Percentiles rank a stretch among this genome's conserved stretches.
phyloP scores from a whole-genome alignment of 805 yeast genomes.

The Saccharomycopsis sp. region DNA sequence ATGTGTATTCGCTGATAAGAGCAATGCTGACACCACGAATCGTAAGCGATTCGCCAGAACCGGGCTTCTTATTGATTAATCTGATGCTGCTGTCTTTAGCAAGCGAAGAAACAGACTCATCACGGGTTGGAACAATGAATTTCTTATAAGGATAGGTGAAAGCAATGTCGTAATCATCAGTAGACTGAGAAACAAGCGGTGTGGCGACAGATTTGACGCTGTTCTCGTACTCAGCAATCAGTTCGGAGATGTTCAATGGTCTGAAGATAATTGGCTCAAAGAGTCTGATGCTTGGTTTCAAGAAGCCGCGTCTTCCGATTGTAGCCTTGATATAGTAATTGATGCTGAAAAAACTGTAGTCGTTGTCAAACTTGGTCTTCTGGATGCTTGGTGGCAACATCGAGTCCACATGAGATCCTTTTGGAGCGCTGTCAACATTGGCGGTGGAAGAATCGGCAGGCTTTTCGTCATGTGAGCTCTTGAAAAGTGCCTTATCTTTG shows the following conservation, averaged over 20 bases:
- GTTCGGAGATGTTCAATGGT: not conserved
- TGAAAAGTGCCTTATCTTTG: not conserved
- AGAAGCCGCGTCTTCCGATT: slow-evolving; percentile 4
- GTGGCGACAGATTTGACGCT: not conserved
- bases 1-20: not conserved
- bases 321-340: slow-evolving; percentile 18
- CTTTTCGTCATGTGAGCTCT: not conserved
- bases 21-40: not conserved
- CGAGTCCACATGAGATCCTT: not conserved
- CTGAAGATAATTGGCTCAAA: not conserved
- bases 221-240: not conserved
- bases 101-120: not conserved
- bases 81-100: not conserved
- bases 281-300: not conserved
- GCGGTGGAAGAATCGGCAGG: not conserved
- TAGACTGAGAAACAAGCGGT: not conserved
- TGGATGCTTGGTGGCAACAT: not conserved
- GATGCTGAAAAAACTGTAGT: not conserved
- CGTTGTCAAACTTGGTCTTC: not conserved
- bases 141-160: not conserved
- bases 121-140: not conserved
- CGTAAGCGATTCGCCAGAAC: not conserved
- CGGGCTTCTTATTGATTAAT: not conserved
- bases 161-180: not conserved
- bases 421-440: not conserved